Base-by-base conservation (phyloP, 768 basidiomycete genomes). In the Favolaschia claudopus region DNA sequence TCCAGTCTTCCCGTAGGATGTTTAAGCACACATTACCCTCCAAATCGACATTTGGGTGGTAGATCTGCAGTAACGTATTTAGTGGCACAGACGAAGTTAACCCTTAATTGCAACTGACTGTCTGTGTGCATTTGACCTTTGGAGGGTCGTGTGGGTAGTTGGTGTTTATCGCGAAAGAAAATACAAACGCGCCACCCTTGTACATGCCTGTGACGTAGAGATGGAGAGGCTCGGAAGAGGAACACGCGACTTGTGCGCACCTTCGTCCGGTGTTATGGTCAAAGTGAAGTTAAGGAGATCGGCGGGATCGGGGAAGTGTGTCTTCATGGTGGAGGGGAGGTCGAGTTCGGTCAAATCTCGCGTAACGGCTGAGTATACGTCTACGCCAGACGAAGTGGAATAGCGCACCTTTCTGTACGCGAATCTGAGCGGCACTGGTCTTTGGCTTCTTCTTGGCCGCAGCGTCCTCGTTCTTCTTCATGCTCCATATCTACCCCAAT, bases 131-230 rank as follows among this genome's bases (percentile, higher is more conserved):
- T 72, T 96, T 95, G 78, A 99, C 97, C 77, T 98, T 99, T 69
- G 97, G 97, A 48, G 97, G 95, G 68, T 99, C 96, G 74, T 99
- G 97, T 52, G 97, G 97, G 76, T 99, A 99, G 77, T 96, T 98
- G 75, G 88, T 89, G 78, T 94, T 97, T 85, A 99, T 98, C 65
- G 82, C 85, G 76, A 99, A 96, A 34, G 94, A 95, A 82, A 99
- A 99, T 52, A 80, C 76, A 80, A 99, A 99, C 19, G 89, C 79
- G 64, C 95, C 96, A 68, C 94, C 93, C 77, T 95, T 93, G 83
- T 99, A 99, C 92, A 99, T 98, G 67, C 97, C 96, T 99, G 57
- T 22, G 33, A 34, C 38, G 19, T 14, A 28, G 24, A 43, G 42
- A 31, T 33, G 32, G 17, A 51, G 48, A 31, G 7, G 5, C 15